Conservation (phyloP, 2,329 filamentous ascomycete species). For the Dactylellina drechsleri region DNA sequence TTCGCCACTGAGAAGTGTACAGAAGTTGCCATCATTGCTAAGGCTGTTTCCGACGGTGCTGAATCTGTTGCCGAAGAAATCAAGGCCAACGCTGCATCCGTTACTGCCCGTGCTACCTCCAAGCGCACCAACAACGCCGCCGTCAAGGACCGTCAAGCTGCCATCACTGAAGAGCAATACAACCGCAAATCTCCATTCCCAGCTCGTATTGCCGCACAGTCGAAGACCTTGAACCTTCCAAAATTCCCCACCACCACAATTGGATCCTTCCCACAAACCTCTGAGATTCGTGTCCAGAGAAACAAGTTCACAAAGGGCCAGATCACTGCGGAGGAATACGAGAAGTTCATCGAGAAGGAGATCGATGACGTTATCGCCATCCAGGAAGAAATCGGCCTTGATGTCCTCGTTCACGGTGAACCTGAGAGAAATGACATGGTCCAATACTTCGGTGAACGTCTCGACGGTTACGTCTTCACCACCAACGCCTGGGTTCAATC, state of each 20-base stretch:
- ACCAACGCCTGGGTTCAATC: slow-evolving; percentile 99
- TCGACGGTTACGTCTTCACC: slow-evolving; percentile 97
- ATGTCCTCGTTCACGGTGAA: slow-evolving; percentile 98
- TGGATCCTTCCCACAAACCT: slow-evolving; percentile 98
- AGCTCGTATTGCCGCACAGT: slow-evolving; percentile 83
- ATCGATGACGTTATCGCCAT: slow-evolving; percentile 94
- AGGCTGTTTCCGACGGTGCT: slow-evolving; percentile 93
- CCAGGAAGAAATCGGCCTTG: slow-evolving; percentile 96
- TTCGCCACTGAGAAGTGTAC: slow-evolving; percentile 94
- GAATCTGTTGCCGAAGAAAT: slow-evolving; percentile 86
- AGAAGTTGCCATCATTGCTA: slow-evolving; percentile 92
- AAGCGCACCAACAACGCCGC: slow-evolving; percentile 95
- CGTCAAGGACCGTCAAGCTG: slow-evolving; percentile 95
- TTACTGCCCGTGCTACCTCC: slow-evolving; percentile 89
- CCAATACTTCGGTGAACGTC: slow-evolving; percentile 98
- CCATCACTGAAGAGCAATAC: slow-evolving; percentile 85
- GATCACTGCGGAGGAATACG: slow-evolving; percentile 90
- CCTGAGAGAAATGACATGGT: slow-evolving; percentile 99
- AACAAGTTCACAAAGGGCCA: slow-evolving; percentile 99
- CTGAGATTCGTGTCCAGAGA: slow-evolving; percentile 94
- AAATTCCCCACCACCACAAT: slow-evolving; percentile 99
- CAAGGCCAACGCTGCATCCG: slow-evolving; percentile 95
- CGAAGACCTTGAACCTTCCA: slow-evolving; percentile 90
- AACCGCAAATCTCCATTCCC: slow-evolving; percentile 92
- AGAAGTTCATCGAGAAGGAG: slow-evolving; percentile 99